Conservation (phyloP, 2,329 filamentous ascomycete genomes). For the Acrocalymma vagum region DNA sequence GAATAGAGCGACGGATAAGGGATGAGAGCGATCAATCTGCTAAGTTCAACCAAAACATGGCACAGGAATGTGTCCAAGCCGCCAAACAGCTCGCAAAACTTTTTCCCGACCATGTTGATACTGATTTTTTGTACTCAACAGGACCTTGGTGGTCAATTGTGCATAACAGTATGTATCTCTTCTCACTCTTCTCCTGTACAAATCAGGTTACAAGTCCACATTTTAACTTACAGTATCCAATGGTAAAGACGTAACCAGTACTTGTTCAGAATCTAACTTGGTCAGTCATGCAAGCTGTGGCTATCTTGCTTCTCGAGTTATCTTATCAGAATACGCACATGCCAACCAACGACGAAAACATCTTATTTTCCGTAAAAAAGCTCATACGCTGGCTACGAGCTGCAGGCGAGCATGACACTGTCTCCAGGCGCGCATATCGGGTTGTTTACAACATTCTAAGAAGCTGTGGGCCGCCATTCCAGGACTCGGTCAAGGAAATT, state of each 20-base stretch:
- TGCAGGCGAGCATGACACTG: constrained; percentile 36
- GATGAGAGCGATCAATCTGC: constrained; percentile 34
- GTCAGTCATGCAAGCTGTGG: constrained; percentile 47
- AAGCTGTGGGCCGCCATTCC: constrained; percentile 19
- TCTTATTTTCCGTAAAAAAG: constrained; percentile 42
- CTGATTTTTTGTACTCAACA: constrained; percentile 34
- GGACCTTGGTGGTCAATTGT: constrained; percentile 53
- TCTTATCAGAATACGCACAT: constrained; percentile 38
- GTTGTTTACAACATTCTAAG: constrained; percentile 25
- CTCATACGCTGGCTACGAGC: constrained; percentile 41
- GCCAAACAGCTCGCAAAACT: constrained; percentile 41
- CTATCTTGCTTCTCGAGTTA: constrained; percentile 48
- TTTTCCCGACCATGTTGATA: constrained; percentile 39
- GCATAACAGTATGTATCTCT: constrained; percentile 35
- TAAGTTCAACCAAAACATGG: constrained; percentile 41
- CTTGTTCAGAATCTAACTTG: no score
- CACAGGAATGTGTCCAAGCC: constrained; percentile 42
- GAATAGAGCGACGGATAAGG: constrained; percentile 29
- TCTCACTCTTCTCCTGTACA: no score
- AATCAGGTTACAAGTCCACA: no score
- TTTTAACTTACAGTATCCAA: no score
- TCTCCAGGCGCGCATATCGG: constrained; percentile 40
- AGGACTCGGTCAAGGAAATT: constrained; percentile 20
- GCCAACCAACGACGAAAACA: constrained; percentile 28
- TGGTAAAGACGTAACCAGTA: no score